Base-by-base conservation (phyloP, 495 filamentous ascomycete species). In the Lasiosphaeria miniovina region DNA sequence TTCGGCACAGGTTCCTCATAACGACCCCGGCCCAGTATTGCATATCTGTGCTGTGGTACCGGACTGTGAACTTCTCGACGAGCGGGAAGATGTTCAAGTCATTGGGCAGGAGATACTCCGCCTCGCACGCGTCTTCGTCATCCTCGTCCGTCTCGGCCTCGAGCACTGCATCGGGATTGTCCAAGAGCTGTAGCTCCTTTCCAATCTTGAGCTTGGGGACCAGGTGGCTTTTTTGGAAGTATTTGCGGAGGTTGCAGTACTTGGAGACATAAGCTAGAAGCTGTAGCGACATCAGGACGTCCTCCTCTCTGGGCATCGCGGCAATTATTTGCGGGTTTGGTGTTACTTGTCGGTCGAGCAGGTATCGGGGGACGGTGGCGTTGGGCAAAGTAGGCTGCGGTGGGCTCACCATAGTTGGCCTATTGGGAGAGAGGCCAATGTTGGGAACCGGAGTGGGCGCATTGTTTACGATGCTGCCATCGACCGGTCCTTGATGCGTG, bases 21-120 rank as follows among this genome's bases (percentile, higher is more conserved):
- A 98, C 94, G 24, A 98, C 93, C 54, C 92, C 93, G 8, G 94
- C 94, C 94, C 94, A 98, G 77, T 97, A 97, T 70, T 96, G 92
- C 94, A 98, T 98, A 71, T 98, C 93, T 55, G 87, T 88, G 52
- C 89, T 90, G 72, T 96, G 91, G 68, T 96, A 90, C 57, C 93
- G 85, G 45, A 96, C 91, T 11, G 94, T 98, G 72, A 96, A 98
- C 73, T 96, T 96, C 75, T 98, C 94, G 49, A 98, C 93, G 56
- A 98, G 80, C 33, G 94, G 94, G 76, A 98, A 98, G 68, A 98
- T 96, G 75, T 97, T 98, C 74, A 92, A 90, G 73, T 97, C 90
- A 71, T 97, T 92, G 1, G 92, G 90, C 4, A 94, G 83, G 5
- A 94, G 77, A 65, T 96, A 98, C 67, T 98, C 94, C 62, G 96